A percentile compares a stretch with the other conserved stretches of the same genome.
Evolutionary conservation across 2,329 filamentous ascomycete genomes (phyloP).

Genomic region (Cladosporium sp.): DNA sequence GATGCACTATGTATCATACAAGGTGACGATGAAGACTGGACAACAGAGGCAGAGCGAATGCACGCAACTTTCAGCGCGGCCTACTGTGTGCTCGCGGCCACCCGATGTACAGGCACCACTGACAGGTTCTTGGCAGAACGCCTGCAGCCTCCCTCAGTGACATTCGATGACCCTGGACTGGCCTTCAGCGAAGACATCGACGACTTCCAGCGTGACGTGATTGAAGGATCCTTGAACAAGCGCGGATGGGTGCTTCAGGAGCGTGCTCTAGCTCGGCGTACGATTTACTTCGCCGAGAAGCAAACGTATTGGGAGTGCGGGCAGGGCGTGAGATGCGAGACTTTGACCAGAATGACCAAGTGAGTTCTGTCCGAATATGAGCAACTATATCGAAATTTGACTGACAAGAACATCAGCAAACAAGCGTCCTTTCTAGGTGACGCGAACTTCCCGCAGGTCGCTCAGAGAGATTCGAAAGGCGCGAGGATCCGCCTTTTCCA

Average conservation of each 20-base stretch:
- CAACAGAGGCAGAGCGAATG: not conserved
- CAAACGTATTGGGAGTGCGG: not conserved
- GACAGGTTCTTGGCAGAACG: not conserved
- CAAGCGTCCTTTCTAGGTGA: not conserved
- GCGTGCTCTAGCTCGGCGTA: not conserved
- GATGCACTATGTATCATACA: slow-evolving; percentile 16
- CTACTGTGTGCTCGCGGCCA: slow-evolving; percentile 15
- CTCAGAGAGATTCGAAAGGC: not conserved
- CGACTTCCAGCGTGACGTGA: not conserved
- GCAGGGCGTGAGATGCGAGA: not conserved
- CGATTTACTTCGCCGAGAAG: not conserved
- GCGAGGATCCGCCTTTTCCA: not conserved
- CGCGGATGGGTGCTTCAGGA: slow-evolving; percentile 10
- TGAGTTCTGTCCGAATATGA: not conserved
- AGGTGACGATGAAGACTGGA: slow-evolving; percentile 17
- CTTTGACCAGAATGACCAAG: not conserved
- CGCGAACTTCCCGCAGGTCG: not conserved
- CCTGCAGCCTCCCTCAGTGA: not conserved
- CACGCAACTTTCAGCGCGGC: slow-evolving; percentile 13
- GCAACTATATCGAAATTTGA: not conserved
- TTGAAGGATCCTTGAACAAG: not conserved
- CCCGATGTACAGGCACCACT: not conserved
- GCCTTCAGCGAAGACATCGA: slow-evolving; percentile 16
- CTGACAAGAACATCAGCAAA: not conserved
- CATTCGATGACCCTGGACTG: not conserved